Evolutionary conservation across 2,329 filamentous ascomycete species (phyloP), one percentile per base, ranked within the genome.

Genomic region (Sphaerulina musiva): DNA sequence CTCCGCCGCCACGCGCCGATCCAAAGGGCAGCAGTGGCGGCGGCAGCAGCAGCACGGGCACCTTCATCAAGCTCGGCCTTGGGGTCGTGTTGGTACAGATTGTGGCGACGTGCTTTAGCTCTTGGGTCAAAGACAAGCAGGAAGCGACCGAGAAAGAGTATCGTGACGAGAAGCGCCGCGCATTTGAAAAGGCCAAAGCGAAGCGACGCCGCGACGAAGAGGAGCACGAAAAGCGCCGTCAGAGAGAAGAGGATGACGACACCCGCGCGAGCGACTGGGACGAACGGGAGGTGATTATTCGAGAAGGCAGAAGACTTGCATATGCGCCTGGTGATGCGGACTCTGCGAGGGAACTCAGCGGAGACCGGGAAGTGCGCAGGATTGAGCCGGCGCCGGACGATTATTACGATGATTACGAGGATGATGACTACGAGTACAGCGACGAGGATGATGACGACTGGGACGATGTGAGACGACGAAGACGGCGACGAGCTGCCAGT

Each of bases 221-320:
- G 4, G 31, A 44, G 11, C 32, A 48, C 2, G 55, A 57, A 43
- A 50, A 54, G 51, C 51, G 51, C 17, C 44, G 26, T 54, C 58
- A n/a, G 64, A 65, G 49, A 67, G 68, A 7, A 38, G 10, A n/a
- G 34, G 34, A 12, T 38, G 34, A n/a, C 20, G 20, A 20, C 20
- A 20, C 20, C 10, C 34, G 34, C 10, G 50, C 50, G 7, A 46
- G 43, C 14, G 46, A 47, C 8, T 48, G 43, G 39, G 50, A 48
- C 11, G 54, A 56, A 26, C 45, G 54, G 2, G 54, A 56, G n/a
- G 46, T 49, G 6, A 50, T 53, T 34, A 56, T 56, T 23, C 36
- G 54, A 20, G 50, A 53, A 39, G 54, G 54, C 1, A 48, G 54
- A 23, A 49, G 54, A 20, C 49, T 56, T 11, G 50, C 39, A 3